phyloP scores from a whole-genome alignment of 2,329 filamentous ascomycete species.

The Biscogniauxia marginata region DNA sequence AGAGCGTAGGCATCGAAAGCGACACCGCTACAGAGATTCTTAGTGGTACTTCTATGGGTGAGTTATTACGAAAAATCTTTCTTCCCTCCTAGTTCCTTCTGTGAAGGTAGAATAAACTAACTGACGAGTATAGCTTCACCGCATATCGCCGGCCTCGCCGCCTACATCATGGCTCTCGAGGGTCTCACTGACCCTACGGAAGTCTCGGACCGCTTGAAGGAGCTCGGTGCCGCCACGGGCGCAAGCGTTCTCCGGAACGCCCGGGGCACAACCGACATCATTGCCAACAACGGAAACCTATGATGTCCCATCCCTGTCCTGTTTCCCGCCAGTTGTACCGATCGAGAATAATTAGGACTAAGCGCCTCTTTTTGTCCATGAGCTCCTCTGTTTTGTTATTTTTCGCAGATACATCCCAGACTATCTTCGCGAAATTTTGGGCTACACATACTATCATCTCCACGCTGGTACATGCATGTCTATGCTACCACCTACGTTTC shows the following conservation, averaged over 20 bases:
- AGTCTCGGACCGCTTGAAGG: slow-evolving; percentile 50
- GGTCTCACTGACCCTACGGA: slow-evolving; percentile 42
- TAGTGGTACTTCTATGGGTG: slow-evolving; percentile 58
- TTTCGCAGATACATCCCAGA: not conserved
- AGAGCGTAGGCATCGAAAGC: slow-evolving; percentile 51
- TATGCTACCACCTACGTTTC: not conserved
- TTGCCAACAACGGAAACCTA: slow-evolving; percentile 55
- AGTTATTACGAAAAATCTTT: slow-evolving; percentile 6
- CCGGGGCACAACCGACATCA: slow-evolving; percentile 47
- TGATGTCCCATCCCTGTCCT: slow-evolving; percentile 1
- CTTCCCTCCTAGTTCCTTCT: not conserved
- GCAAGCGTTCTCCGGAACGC: slow-evolving; percentile 44
- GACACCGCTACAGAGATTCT: slow-evolving; percentile 45
- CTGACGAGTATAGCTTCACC: slow-evolving; percentile 53
- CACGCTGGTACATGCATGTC: not conserved
- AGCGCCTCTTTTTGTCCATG: not conserved
- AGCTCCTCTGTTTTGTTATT: too few relatives aligned
- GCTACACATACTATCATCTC: not conserved
- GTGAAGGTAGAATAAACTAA: slow-evolving; percentile 12
- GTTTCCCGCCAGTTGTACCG: not conserved
- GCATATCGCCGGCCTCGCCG: slow-evolving; percentile 65
- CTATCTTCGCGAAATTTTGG: not conserved
- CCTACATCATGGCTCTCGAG: slow-evolving; percentile 63
- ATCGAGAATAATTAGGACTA: not conserved
- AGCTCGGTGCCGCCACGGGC: slow-evolving; percentile 48